Percentiles rank a stretch among this genome's conserved stretches.
Conservation (phyloP, 768 basidiomycete genomes). For the Rossbeevera mucosa region DNA sequence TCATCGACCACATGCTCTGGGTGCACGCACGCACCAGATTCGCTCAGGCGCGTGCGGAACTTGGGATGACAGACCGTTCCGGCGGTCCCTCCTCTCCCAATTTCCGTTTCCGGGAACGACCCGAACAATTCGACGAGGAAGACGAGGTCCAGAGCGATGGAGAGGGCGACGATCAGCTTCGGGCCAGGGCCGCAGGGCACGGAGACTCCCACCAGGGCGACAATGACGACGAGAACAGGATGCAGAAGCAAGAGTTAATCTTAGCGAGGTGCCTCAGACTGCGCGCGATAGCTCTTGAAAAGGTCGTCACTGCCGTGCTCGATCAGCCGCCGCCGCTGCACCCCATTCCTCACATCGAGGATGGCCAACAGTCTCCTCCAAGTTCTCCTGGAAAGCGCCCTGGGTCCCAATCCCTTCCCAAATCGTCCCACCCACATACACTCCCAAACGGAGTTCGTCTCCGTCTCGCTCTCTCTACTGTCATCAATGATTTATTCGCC, state of each 20-base stretch:
- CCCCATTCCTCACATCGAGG: conserved; percentile 42
- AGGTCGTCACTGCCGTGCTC: conserved; percentile 77
- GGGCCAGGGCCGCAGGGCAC: conserved; percentile 49
- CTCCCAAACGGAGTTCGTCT: conserved; percentile 80
- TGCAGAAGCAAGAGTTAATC: conserved; percentile 53
- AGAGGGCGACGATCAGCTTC: conserved; percentile 44
- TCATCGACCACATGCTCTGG: conserved; percentile 86
- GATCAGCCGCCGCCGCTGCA: conserved; percentile 69
- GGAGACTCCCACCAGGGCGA: conserved; percentile 51
- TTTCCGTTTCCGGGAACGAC: conserved; percentile 59
- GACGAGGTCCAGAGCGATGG: conserved; percentile 63
- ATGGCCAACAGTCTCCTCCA: conserved; percentile 49
- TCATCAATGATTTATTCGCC: conserved; percentile 80
- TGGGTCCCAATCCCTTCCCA: conserved; percentile 15
- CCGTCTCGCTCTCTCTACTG: conserved; percentile 66
- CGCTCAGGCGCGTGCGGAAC: conserved; percentile 78
- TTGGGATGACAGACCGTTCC: conserved; percentile 80
- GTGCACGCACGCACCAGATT: conserved; percentile 77
- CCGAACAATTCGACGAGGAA: conserved; percentile 75
- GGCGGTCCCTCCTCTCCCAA: conserved; percentile 60
- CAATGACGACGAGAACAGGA: conserved; percentile 57
- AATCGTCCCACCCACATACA: conserved; percentile 49
- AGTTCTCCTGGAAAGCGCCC: conserved; percentile 43
- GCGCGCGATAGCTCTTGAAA: conserved; percentile 78
- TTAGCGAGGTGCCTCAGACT: conserved; percentile 63